These are phyloP conservation scores for Alternaria ethzedia DNA, from an alignment of 2,329 filamentous ascomycete genomes.

Conservation along the genomic window DNA sequence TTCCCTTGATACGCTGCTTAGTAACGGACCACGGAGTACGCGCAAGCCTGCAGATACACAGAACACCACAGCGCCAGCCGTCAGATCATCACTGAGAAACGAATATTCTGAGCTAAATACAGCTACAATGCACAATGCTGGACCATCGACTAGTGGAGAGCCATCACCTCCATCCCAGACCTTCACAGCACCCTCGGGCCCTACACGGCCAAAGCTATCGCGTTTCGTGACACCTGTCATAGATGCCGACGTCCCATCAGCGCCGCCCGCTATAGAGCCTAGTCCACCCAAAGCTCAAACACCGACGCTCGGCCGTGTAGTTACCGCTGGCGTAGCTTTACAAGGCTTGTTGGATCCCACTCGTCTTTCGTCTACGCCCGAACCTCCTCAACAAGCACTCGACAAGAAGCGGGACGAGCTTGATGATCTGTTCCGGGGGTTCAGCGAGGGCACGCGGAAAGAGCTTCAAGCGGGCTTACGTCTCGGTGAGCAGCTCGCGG, in stretches of 20 bases:
- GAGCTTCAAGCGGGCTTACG: constrained; percentile 48
- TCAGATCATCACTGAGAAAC: constrained; percentile 18
- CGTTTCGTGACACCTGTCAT: constrained; percentile 39
- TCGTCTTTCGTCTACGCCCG: constrained; percentile 38
- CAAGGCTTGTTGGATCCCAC: constrained; percentile 45
- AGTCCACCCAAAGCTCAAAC: constrained; percentile 33
- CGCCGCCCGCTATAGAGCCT: constrained; percentile 39
- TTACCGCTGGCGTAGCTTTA: constrained; percentile 48
- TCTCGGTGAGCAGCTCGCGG: constrained; percentile 48
- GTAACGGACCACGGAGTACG: constrained; percentile 35
- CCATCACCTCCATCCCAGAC: constrained; percentile 14
- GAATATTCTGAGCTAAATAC: constrained; percentile 17
- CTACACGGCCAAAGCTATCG: constrained; percentile 20
- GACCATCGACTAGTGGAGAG: not conserved
- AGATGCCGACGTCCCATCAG: constrained; percentile 34
- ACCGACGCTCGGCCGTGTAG: constrained; percentile 42
- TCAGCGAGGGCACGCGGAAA: constrained; percentile 47
- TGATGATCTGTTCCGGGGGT: constrained; percentile 48
- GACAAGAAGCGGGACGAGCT: constrained; percentile 34
- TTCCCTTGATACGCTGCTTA: constrained; percentile 55
- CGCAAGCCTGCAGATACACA: constrained; percentile 15
- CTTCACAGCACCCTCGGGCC: constrained; percentile 5
- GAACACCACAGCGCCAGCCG: constrained; percentile 6
- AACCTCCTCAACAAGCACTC: constrained; percentile 28
- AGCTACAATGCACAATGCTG: not conserved